Base-by-base conservation (phyloP, 495 filamentous ascomycete genomes). In the Chaetomium fimeti region DNA sequence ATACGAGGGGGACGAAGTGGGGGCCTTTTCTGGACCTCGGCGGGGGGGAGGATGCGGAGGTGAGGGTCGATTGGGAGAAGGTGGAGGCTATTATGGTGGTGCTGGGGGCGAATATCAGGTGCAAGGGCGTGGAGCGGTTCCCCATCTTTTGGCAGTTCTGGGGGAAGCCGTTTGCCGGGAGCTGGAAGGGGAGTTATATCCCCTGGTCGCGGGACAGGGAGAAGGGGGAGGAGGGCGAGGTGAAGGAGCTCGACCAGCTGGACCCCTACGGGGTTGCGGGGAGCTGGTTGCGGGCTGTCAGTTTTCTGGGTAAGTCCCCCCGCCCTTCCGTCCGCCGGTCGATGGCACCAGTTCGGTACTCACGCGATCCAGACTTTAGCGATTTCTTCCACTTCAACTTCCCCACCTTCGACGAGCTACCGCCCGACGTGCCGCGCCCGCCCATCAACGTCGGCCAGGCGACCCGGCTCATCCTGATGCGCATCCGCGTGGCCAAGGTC, bases 61-160 rank as follows among this genome's bases (percentile, higher is more conserved):
- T 62, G 59, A 71, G 69, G 12, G 84, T 88, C 3, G 87, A 90
- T 67, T 90, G 87, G 88, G 87, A 90, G 70, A 88, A 85, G 76
- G 71, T 88, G 24, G 87, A 90, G 66, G 84, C 86, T 0, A 79
- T 88, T 36, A 78, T 88, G 81, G 70, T 89, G 0, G 81, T 88
- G 32, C 68, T 89, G 16, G 79, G 79, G 5, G 75, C 77, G 54
- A 89, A 88, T 68, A 75, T 88, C 47, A 67, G 71, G 48, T 63
- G 67, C 18, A 82, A 83, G 60, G 71, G 75, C 22, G 69, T 81
- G 13, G 76, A 79, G n/a, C 70, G 68, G 4, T 74, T 73, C 15
- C 73, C 73, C 7, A 68, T 75, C 43, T 82, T 84, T 60, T 68
- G 66, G 48, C 77, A 76, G 20, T 67, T 81, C 22, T 88, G 85